Evolutionary conservation across 768 basidiomycete species (phyloP), one percentile per base, ranked within the genome.

Genomic region (Xerocomellus intermedius): DNA sequence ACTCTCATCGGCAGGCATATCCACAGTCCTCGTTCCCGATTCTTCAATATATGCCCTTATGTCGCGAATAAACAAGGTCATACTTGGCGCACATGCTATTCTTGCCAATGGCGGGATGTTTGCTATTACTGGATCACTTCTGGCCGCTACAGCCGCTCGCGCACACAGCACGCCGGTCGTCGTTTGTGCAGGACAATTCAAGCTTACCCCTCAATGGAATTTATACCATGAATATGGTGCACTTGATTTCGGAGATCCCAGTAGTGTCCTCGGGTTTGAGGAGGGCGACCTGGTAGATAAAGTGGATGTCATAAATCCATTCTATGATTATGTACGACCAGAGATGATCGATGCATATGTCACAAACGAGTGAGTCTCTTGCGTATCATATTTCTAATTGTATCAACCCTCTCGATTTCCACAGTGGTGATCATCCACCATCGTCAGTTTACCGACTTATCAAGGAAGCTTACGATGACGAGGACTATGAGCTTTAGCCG

Each of bases 31-130:
- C 45, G 87, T 98, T 48, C 96, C 97, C 39, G 96, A 98, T 72
- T 94, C 93, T 8, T 94, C 94, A 24, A 87, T 98, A 69, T 96
- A 90, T 68, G 93, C 94, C 12, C 81, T 99, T 59, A 92, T 98
- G 86, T 96, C 97, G 5, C 86, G 96, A 56, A 90, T 96, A 57
- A 96, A 94, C 76, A 99, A 99, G 73, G 89, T 98, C 62, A 85
- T 99, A 55, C 80, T 99, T 43, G 93, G 94, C 28, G 89, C 94
- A 12, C 96, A 98, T 71, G 86, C 90, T n/a, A 89, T 98, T 64
- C 85, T 97, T 47, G 95, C 96, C 24, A 96, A 98, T 66, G 97
- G 97, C 14, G 94, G 95, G 14, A 88, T 98, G 82, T 94, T 96
- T 70, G 89, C 91, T 16, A 82, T 91, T 42, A 82, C 89, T 1